Conservation (phyloP, 805 yeast species). For the Kluyveromyces starmeri region DNA sequence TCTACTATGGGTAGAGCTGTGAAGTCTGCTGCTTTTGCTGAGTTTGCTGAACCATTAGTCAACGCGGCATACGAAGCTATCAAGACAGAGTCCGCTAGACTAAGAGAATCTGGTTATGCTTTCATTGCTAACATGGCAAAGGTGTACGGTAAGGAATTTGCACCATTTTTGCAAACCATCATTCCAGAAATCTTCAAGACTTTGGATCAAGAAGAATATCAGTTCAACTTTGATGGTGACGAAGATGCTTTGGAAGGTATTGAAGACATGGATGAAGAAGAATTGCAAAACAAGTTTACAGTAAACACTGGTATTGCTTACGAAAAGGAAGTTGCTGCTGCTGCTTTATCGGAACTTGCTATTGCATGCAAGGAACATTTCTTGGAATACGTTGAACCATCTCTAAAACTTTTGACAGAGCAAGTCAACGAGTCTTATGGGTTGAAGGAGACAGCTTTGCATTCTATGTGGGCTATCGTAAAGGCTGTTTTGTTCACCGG, state of each 20-base stretch:
- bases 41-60: slow-evolving; percentile 79
- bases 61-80: slow-evolving; percentile 79
- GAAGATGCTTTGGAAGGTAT: slow-evolving; percentile 38
- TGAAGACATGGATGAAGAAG: slow-evolving; percentile 50
- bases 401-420: slow-evolving; percentile 52
- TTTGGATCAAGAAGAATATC: slow-evolving; percentile 79
- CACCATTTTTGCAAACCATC: slow-evolving; percentile 72
- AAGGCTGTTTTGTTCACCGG: slow-evolving; percentile 52
- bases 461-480: slow-evolving; percentile 75
- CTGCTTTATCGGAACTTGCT: slow-evolving; percentile 83
- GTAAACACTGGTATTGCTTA: slow-evolving; percentile 92
- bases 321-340: slow-evolving; percentile 93
- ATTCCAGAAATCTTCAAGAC: slow-evolving; percentile 80
- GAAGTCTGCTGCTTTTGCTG: slow-evolving; percentile 79
- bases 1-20: slow-evolving; percentile 96
- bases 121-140: slow-evolving; percentile 90
- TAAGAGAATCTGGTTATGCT: slow-evolving; percentile 91
- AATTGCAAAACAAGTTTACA: slow-evolving; percentile 60
- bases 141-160: slow-evolving; percentile 85
- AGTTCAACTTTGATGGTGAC: slow-evolving; percentile 48
- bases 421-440: slow-evolving; percentile 85
- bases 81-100: slow-evolving; percentile 67
- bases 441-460: slow-evolving; percentile 78
- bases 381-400: slow-evolving; percentile 64
- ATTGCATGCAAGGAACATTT: slow-evolving; percentile 76